Conservation (phyloP, 805 yeast genomes). For the Peterozyma toletana region DNA sequence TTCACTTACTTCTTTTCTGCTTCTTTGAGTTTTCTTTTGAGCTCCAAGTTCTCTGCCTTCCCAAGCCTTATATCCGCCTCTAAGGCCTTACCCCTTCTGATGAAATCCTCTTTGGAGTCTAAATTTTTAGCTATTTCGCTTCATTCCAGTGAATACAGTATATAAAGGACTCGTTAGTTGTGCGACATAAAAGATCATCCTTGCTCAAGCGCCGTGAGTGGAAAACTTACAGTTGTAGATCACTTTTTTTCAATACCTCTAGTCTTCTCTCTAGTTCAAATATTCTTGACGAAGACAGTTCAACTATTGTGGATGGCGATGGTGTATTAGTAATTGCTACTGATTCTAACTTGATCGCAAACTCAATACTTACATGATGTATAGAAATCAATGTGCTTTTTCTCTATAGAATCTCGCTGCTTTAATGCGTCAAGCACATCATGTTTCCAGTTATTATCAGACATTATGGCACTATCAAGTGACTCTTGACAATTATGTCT, state of each 20-base stretch:
- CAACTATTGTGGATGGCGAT: not conserved
- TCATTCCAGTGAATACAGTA: not conserved
- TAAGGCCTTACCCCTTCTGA: not conserved
- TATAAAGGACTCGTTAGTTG: too few relatives aligned
- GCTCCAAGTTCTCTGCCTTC: not conserved
- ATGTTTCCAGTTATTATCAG: slow-evolving; percentile 2
- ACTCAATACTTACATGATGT: slow-evolving; percentile 2
- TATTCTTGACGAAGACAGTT: slow-evolving; percentile 3
- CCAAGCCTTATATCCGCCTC: not conserved
- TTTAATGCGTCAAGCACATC: not conserved
- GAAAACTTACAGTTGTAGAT: slow-evolving; percentile 7
- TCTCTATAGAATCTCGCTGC: slow-evolving; percentile 3
- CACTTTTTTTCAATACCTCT: slow-evolving; percentile 4
- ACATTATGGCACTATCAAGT: not conserved
- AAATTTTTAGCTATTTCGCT: slow-evolving; percentile 5
- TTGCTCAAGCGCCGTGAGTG: too few relatives aligned
- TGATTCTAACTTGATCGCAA: too few relatives aligned
- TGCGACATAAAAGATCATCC: too few relatives aligned
- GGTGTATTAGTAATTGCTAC: not conserved
- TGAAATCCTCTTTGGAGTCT: too few relatives aligned
- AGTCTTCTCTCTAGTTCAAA: not conserved
- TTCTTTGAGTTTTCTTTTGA: not conserved
- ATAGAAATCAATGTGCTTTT: slow-evolving; percentile 2
- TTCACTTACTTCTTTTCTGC: slow-evolving; percentile 6
- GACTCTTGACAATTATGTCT: not conserved